Percentiles rank a stretch among this genome's conserved stretches.
Conservation (phyloP, 2,329 filamentous ascomycete genomes). For the Diplodia mutila region DNA sequence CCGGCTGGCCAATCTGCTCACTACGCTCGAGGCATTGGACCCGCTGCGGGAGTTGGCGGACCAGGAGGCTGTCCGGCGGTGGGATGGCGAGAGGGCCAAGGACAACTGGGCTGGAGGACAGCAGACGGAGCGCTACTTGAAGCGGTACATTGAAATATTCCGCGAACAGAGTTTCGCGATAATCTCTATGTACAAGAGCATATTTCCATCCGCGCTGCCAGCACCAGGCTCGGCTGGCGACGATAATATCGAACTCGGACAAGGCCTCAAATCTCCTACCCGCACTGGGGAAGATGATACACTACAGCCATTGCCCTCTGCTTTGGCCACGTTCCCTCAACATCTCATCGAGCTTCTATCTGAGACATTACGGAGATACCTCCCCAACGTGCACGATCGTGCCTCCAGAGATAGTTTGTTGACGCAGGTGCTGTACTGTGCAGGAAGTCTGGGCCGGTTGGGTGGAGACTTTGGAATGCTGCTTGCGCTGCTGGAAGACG, state of each 20-base stretch:
- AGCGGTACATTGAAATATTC: conserved; percentile 96
- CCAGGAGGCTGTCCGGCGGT: conserved; percentile 67
- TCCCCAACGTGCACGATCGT: conserved; percentile 80
- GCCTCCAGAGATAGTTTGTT: conserved; percentile 82
- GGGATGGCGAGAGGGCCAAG: conserved; percentile 36
- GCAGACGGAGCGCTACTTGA: conserved; percentile 91
- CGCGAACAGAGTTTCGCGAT: conserved; percentile 97
- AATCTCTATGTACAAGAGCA: conserved; percentile 89
- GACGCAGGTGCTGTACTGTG: conserved; percentile 92
- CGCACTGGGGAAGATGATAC: conserved; percentile 36
- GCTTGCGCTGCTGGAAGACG: conserved; percentile 66
- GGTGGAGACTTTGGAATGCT: conserved; percentile 93
- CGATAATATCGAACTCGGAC: neutral
- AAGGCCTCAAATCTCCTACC: conserved; percentile 14
- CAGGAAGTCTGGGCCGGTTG: conserved; percentile 83
- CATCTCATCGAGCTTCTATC: conserved; percentile 81
- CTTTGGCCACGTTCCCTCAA: conserved; percentile 80
- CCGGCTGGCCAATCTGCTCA: conserved; percentile 76
- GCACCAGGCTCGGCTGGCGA: conserved; percentile 36
- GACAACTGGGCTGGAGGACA: conserved; percentile 70
- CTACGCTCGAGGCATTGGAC: conserved; percentile 79
- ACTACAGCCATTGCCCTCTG: conserved; percentile 67
- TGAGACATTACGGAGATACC: conserved; percentile 73
- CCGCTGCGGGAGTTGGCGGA: conserved; percentile 88
- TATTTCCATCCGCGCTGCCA: conserved; percentile 69